Evolutionary conservation across 345 rosid genomes (phyloP).

Genomic region (Salix brachista): DNA sequence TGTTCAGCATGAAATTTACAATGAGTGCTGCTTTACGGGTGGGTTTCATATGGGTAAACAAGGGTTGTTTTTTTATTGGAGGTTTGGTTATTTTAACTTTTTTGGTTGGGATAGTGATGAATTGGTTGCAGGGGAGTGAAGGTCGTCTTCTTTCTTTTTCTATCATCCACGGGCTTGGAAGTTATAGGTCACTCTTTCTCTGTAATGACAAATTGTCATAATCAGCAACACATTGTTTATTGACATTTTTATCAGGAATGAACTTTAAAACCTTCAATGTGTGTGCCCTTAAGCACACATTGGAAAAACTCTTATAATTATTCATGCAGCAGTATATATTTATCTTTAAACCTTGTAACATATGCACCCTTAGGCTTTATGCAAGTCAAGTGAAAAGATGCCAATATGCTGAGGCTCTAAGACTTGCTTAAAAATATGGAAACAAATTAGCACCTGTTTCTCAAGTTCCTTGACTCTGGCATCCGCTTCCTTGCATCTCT

Average conservation of each 20-base stretch:
- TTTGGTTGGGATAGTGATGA: not conserved
- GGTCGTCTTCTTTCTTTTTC: not conserved
- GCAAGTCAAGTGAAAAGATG: not conserved
- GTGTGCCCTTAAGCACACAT: not conserved
- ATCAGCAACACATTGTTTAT: not conserved
- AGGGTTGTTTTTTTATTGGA: not conserved
- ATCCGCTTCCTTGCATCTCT: slow-evolving; percentile 29
- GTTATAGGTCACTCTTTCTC: not conserved
- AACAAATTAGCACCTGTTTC: slow-evolving; percentile 18
- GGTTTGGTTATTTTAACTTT: not conserved
- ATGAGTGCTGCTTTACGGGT: not conserved
- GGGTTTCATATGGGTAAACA: not conserved
- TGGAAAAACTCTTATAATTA: not conserved
- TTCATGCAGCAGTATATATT: not conserved
- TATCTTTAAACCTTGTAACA: not conserved
- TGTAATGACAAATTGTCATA: not conserved
- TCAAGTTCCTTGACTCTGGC: slow-evolving; percentile 31
- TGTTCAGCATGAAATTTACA: not conserved
- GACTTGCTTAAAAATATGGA: not conserved
- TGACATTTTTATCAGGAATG: not conserved
- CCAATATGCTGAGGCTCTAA: not conserved
- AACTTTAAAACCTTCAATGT: not conserved
- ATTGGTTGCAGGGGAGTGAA: not conserved
- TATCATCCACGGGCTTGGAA: not conserved
- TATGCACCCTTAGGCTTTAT: not conserved